phyloP scores from a whole-genome alignment of 768 basidiomycete species.

The Termitomyces sp. region DNA sequence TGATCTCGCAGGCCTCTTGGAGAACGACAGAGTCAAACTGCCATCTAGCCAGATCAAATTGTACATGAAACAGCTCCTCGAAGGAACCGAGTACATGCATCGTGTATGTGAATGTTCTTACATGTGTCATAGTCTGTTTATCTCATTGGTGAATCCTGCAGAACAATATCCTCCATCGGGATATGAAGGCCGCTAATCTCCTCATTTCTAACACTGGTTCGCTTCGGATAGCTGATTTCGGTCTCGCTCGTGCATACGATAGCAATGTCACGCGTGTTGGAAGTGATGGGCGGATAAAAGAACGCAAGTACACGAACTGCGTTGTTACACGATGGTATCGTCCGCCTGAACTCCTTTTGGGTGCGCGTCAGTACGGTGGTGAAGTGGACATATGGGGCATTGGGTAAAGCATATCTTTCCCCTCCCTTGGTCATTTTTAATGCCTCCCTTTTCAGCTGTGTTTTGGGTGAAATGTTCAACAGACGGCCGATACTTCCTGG shows the following conservation, averaged over 20 bases:
- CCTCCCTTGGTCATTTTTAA: background rate
- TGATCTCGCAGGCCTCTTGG: slow-evolving; percentile 90
- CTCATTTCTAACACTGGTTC: slow-evolving; percentile 86
- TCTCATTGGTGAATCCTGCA: slow-evolving; percentile 26
- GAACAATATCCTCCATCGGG: slow-evolving; percentile 97
- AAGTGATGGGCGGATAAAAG: slow-evolving; percentile 40
- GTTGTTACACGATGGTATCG: slow-evolving; percentile 96
- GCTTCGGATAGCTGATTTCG: slow-evolving; percentile 91
- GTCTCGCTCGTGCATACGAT: slow-evolving; percentile 84
- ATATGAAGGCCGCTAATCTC: slow-evolving; percentile 98
- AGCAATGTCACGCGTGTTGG: slow-evolving; percentile 36
- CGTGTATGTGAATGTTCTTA: slow-evolving; percentile 46
- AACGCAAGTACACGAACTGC: slow-evolving; percentile 88
- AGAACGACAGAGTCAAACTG: slow-evolving; percentile 86
- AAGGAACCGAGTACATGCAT: slow-evolving; percentile 96
- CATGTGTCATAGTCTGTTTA: background rate
- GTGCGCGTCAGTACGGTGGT: slow-evolving; percentile 85
- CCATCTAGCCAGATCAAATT: slow-evolving; percentile 87
- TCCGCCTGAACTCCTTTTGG: slow-evolving; percentile 88
- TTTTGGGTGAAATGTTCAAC: slow-evolving; percentile 95
- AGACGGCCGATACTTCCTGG: slow-evolving; percentile 86
- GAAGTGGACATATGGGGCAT: slow-evolving; percentile 98
- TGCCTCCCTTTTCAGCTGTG: slow-evolving; percentile 55
- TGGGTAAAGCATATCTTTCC: slow-evolving; percentile 51
- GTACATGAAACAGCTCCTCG: slow-evolving; percentile 94